phyloP scores from a whole-genome alignment of 2,329 filamentous ascomycete species.

The Rutstroemia sp. region DNA sequence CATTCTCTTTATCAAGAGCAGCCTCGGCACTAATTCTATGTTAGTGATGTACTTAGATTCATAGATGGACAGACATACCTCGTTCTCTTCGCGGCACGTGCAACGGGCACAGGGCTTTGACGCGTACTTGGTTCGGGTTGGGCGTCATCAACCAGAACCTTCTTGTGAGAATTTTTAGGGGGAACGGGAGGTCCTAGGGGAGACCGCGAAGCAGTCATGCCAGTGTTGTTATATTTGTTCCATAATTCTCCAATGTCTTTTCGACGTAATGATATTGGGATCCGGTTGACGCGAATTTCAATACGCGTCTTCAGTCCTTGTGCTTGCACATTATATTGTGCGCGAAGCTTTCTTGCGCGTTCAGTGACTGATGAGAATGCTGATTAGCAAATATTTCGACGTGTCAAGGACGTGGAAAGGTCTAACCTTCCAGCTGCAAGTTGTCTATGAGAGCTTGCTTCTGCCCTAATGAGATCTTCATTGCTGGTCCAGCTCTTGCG shows the following conservation, averaged over 20 bases:
- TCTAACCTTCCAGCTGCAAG: conserved; percentile 76
- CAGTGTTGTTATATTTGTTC: conserved; percentile 20
- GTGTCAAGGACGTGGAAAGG: neutral
- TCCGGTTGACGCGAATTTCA: conserved; percentile 88
- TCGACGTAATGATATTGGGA: conserved; percentile 71
- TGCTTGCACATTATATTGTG: conserved; percentile 83
- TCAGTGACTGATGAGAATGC: conserved; percentile 59
- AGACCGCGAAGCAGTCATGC: conserved; percentile 2
- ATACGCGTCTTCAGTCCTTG: conserved; percentile 79
- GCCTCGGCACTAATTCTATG: conserved; percentile 47
- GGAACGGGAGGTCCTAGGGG: conserved; percentile 12
- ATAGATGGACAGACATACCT: conserved; percentile 37
- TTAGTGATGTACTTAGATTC: neutral
- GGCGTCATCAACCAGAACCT: conserved; percentile 20
- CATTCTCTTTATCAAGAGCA: conserved; percentile 72
- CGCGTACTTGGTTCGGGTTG: conserved; percentile 15
- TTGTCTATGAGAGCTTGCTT: conserved; percentile 88
- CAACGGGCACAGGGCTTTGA: conserved; percentile 21
- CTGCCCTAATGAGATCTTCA: conserved; percentile 59
- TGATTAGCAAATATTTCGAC: conserved; percentile 13
- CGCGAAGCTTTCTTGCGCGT: conserved; percentile 76
- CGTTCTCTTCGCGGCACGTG: conserved; percentile 39
- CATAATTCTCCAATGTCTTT: conserved; percentile 73
- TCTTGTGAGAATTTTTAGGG: conserved; percentile 19
- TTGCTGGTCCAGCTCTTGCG: conserved; percentile 48